Evolutionary conservation across 441 rosid genomes (phyloP), one percentile per base, ranked within the genome.

Genomic region (Euphorbia schlechtendalii): DNA sequence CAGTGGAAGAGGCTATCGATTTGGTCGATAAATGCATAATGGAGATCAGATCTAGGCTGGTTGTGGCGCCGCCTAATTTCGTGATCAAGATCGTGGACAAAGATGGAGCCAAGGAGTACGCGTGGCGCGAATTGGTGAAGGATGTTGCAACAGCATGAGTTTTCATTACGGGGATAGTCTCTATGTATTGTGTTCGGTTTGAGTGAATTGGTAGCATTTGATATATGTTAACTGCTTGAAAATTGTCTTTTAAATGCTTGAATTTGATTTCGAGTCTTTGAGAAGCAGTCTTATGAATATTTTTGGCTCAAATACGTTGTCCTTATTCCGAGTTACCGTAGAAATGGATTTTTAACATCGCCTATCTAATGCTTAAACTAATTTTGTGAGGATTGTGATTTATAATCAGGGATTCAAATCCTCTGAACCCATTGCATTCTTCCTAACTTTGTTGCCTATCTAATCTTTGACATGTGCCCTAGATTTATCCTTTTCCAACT

Each of bases 1-100:
- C 96, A 0, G 82, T 89, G 8, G 96, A 89, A 75, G 92, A 91
- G 77, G 90, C 98, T 24, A 74, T 87, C 30, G 89, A 72, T 28
- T 65, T 94, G 82, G 94, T 89, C 0, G 99, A 94, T 56, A 89
- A 89, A 71, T 87, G 97, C 86, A 94, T 94, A 66, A 18, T 77
- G 46, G 99, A 94, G 88, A 90, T 94, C 66, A 76, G 94, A 59
- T 86, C 96, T 28, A 89, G 97, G 74, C 81, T 94, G 59, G 96
- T 87, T 32, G 86, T 90, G 71, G 97, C 99, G 20, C 99, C 99
- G 1, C 96, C 93, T 1, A 94, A 90, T 84, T 94, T 90, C 67
- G 87, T 90, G 56, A 90, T 93, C 82, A 93, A 93, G 86, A 94
- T 94, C 5, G 94, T 94, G 0, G 99, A 94, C 80, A 84, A 89